These are phyloP conservation scores for Udeniomyces megalosporus DNA, from an alignment of 768 basidiomycete genomes.

Conservation along the genomic window DNA sequence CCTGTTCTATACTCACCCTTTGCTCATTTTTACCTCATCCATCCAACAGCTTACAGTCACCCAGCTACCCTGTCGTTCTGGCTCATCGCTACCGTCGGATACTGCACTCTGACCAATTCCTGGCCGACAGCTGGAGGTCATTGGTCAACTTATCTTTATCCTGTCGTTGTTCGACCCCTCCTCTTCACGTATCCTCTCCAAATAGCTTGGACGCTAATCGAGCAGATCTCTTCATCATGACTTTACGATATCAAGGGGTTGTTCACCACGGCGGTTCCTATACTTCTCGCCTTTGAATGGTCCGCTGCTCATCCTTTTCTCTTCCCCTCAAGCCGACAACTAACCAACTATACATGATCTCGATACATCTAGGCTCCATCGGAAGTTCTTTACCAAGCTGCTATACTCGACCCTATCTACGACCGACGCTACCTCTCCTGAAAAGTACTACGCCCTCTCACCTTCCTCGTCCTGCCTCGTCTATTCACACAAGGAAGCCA, in stretches of 20 bases:
- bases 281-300: constrained; percentile 2
- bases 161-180: not conserved
- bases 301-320: not conserved
- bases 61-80: not conserved
- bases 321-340: not conserved
- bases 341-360: not conserved
- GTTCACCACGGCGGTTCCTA: not conserved
- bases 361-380: not conserved
- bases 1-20: not conserved
- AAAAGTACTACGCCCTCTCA: constrained; percentile 3
- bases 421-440: not conserved
- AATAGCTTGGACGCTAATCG: no score
- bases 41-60: no score
- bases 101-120: no score
- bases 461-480: constrained; percentile 6
- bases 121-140: no score
- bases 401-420: not conserved
- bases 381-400: not conserved
- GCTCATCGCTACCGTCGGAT: no score
- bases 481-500: not conserved
- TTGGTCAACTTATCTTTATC: not conserved
- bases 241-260: not conserved
- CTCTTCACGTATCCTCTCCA: not conserved
- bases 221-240: no score
- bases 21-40: not conserved